phyloP scores from a whole-genome alignment of 2,329 filamentous ascomycete species.

The Cercospora janseana region DNA sequence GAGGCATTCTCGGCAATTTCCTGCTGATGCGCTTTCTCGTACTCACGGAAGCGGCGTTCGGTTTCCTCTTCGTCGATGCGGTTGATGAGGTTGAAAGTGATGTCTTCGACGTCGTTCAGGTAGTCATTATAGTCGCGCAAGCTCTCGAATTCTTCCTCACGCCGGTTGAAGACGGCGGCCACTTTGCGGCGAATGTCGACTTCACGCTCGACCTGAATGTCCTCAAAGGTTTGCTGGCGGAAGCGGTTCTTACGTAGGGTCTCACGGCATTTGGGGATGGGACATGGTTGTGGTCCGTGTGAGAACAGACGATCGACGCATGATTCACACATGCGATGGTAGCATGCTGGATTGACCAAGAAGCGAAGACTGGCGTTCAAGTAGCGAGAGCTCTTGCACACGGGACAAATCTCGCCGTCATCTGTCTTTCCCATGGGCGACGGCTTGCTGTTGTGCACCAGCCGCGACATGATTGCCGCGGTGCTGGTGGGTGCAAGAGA shows the following conservation, averaged over 20 bases:
- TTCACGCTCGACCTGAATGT: constrained; percentile 84
- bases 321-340: constrained; percentile 97
- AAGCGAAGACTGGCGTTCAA: constrained; percentile 93
- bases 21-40: constrained; percentile 69
- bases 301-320: constrained; percentile 95
- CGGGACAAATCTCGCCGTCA: constrained; percentile 71
- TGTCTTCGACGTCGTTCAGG: constrained; percentile 84
- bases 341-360: constrained; percentile 96
- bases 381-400: constrained; percentile 96
- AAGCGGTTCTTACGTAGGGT: constrained; percentile 84
- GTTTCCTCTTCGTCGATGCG: constrained; percentile 66
- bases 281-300: constrained; percentile 86
- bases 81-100: constrained; percentile 83
- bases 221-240: constrained; percentile 83
- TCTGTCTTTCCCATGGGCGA: constrained; percentile 24
- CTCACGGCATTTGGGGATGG: constrained; percentile 81
- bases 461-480: constrained; percentile 35
- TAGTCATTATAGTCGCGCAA: constrained; percentile 88
- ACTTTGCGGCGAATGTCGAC: constrained; percentile 86
- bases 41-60: constrained; percentile 60
- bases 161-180: constrained; percentile 74
- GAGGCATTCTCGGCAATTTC: constrained; percentile 53
- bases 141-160: constrained; percentile 86
- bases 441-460: constrained; percentile 30
- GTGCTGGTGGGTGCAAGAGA: neutral